Evolutionary conservation across 768 basidiomycete genomes (phyloP), one percentile per base, ranked within the genome.

Genomic region (Mrakia frigida): DNA sequence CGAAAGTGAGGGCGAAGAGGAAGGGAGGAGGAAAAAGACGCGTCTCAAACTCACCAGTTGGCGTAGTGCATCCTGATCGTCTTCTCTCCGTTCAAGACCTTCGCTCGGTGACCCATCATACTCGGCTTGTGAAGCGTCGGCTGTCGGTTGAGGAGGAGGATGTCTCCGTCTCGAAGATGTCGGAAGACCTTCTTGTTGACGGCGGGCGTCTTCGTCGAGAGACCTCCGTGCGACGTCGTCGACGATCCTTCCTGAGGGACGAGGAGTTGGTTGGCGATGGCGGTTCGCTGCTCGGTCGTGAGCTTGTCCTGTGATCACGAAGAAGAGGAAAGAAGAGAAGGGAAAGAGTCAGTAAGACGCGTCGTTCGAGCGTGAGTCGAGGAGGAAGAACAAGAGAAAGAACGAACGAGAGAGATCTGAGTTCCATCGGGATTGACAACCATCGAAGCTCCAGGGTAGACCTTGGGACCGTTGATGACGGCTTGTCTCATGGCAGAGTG

Each of bases 51-150:
- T 63, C 77, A 96, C 94, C 96, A 99, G 82, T 99, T 99, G 35
- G 97, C 96, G 82, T 99, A 99, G 85, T 99, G 97, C 95, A 99
- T 95, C 21, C 97, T 89, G 82, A 99, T 98, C 0, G 97, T 98
- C 86, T 98, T 99, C 84, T 99, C 97, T 35, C 96, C 97, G 78
- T 90, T 88, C 78, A 99, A 83, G 28, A 98, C 91, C 75, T 90
- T 90, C 23, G 96, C 96, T 80, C 89, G 91, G 83, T 99, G 97
- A 11, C 90, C 91, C 97, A 99, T 99, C 96, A 99, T 99, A 86
- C 92, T 94, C 31, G 97, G 96, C 82, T 99, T 99, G 83, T 99
- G 97, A 72, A 99, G 87, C 1, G 97, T 98, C 10, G 97, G 97
- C 85, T 99, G 97, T 71, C 97, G 91, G 82, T 99, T 99, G 53